A percentile compares a stretch with the other conserved stretches of the same genome.
Evolutionary conservation across 208 protist species (phyloP).

Genomic region (Trypanosoma platydactyli): DNA sequence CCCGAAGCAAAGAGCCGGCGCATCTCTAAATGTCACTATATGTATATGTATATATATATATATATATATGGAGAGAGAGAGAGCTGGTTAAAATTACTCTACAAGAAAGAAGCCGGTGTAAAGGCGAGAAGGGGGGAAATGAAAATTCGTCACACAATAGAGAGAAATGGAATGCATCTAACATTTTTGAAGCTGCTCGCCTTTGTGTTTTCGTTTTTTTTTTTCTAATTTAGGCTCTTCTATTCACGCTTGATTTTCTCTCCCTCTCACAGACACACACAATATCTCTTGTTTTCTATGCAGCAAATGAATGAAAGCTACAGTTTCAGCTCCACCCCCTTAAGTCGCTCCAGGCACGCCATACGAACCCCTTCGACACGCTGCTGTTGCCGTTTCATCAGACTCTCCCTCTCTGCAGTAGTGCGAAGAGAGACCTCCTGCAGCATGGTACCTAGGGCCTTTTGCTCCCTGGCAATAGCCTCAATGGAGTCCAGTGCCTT

Average conservation of each 20-base stretch:
- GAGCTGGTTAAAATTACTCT: background rate
- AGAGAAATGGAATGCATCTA: too few relatives aligned
- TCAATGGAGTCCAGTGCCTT: conserved; percentile 73
- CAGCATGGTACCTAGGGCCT: conserved; percentile 52
- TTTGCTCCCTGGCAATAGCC: conserved; percentile 78
- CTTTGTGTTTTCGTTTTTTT: background rate
- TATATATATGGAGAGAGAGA: background rate
- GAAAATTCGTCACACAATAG: background rate
- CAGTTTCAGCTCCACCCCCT: conserved; percentile 23
- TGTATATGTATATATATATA: background rate
- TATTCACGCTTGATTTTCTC: background rate
- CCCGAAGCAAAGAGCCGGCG: background rate
- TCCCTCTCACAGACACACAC: background rate
- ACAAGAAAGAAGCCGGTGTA: background rate
- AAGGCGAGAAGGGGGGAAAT: background rate
- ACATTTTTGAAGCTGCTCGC: too few relatives aligned
- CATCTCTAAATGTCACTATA: conserved; percentile 2
- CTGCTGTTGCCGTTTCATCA: conserved; percentile 50
- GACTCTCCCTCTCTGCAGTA: conserved; percentile 38
- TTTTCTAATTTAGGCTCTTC: background rate
- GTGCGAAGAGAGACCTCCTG: conserved; percentile 60
- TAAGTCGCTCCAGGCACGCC: conserved; percentile 39
- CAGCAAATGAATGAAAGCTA: conserved; percentile 7
- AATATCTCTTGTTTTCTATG: conserved; percentile 3
- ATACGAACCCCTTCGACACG: conserved; percentile 47